phyloP scores from a whole-genome alignment of 2,329 filamentous ascomycete genomes.

The Sporothrix humicola region DNA sequence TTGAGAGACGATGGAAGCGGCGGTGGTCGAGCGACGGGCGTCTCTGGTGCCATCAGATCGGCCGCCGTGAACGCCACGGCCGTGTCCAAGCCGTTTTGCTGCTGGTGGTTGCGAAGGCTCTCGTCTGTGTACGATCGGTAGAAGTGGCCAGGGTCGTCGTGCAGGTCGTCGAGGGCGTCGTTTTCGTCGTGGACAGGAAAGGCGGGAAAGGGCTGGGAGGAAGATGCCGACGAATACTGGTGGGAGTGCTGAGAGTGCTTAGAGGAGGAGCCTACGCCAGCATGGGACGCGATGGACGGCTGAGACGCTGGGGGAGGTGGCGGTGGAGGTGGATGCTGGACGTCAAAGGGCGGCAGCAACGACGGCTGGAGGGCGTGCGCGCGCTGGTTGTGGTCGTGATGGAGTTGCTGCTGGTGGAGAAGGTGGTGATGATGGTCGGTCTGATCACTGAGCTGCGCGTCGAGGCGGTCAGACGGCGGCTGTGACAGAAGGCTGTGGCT shows the following conservation, averaged over 20 bases:
- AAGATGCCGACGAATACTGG: not conserved
- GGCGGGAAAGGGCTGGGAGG: conserved; percentile 26
- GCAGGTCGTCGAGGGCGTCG: conserved; percentile 31
- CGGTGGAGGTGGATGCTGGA: conserved; percentile 1
- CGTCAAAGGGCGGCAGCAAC: conserved; percentile 29
- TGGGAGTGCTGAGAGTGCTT: not conserved
- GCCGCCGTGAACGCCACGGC: conserved; percentile 29
- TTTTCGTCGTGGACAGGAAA: conserved; percentile 34
- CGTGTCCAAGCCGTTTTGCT: not conserved
- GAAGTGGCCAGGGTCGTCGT: conserved; percentile 33
- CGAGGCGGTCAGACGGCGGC: conserved; percentile 24
- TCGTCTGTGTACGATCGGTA: conserved; percentile 38
- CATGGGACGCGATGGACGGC: conserved; percentile 8
- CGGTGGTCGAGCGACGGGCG: conserved; percentile 50
- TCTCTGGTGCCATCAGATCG: conserved; percentile 50
- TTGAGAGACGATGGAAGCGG: conserved; percentile 47
- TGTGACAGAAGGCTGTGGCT: conserved; percentile 18
- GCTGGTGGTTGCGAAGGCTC: conserved; percentile 8
- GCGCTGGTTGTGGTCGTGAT: conserved; percentile 1
- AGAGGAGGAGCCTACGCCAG: conserved; percentile 5
- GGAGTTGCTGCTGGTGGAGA: conserved; percentile 12
- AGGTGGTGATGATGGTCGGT: conserved; percentile 23
- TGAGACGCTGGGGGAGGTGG: not conserved
- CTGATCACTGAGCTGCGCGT: conserved; percentile 28
- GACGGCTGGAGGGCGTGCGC: conserved; percentile 25